phyloP scores from a whole-genome alignment of 768 basidiomycete species.

The Lentinus brumalis region DNA sequence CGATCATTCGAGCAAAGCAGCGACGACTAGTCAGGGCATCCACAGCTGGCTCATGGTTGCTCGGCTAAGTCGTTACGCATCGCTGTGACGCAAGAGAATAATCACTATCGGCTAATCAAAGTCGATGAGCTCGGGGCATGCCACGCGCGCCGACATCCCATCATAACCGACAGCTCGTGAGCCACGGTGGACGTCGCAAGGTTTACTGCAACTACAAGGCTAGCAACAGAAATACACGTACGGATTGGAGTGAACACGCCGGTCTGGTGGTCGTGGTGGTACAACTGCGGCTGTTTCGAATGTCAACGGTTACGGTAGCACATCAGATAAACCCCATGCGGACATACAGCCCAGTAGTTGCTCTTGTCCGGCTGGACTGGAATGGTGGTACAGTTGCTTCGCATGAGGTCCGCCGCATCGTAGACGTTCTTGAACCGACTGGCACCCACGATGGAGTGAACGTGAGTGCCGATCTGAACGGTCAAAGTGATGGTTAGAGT shows the following conservation, averaged over 20 bases:
- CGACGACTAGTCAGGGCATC: not conserved
- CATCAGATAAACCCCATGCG: not conserved
- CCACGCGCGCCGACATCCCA: no score
- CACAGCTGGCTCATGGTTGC: no score
- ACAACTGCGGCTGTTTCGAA: constrained; percentile 18
- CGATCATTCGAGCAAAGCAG: no score
- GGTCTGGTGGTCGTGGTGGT: constrained; percentile 24
- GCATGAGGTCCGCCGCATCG: constrained; percentile 12
- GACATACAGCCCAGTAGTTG: constrained; percentile 26
- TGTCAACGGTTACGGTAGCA: no score
- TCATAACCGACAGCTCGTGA: no score
- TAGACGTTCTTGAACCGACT: constrained; percentile 18
- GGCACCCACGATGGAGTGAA: constrained; percentile 20
- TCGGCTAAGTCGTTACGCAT: no score
- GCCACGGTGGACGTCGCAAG: no score
- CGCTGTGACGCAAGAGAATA: no score
- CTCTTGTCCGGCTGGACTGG: constrained; percentile 24
- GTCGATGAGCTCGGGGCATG: no score
- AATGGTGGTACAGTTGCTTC: constrained; percentile 21
- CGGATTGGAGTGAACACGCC: constrained; percentile 20
- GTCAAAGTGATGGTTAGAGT: not conserved
- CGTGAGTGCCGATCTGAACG: constrained; percentile 15
- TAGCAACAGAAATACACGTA: not conserved
- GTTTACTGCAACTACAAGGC: no score
- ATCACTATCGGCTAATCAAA: no score